phyloP scores from a whole-genome alignment of 208 protist genomes.

The Acanthamoeba sp. region DNA sequence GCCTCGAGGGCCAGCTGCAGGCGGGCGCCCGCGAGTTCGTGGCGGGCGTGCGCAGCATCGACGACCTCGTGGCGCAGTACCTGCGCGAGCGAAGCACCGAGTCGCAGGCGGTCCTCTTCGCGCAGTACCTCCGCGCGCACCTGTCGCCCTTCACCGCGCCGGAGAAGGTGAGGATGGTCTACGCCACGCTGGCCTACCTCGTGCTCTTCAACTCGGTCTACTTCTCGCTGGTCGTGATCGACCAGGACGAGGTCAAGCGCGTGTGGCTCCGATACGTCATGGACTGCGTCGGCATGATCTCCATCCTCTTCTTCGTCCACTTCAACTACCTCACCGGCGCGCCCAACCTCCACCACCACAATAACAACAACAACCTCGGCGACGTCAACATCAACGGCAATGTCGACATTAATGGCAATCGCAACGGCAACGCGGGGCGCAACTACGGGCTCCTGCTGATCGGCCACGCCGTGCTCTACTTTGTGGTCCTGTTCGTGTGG shows the following conservation, averaged over 20 bases:
- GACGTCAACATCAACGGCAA: not conserved
- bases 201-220: constrained; percentile 49
- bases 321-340: not conserved
- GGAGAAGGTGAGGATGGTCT: constrained; percentile 23
- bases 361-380: not conserved
- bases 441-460: constrained; percentile 38
- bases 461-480: constrained; percentile 44
- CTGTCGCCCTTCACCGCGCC: constrained; percentile 41
- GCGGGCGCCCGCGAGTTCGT: constrained; percentile 3
- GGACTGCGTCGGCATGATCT: constrained; percentile 46
- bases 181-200: constrained; percentile 25
- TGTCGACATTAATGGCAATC: not conserved
- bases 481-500: constrained; percentile 20
- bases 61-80: not conserved
- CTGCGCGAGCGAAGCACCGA: not conserved
- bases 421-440: not conserved
- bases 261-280: constrained; percentile 39
- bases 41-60: not conserved
- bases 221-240: constrained; percentile 36
- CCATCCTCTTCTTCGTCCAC: constrained; percentile 40
- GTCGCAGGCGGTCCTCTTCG: constrained; percentile 10
- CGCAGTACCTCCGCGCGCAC: constrained; percentile 10
- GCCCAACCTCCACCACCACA: not conserved
- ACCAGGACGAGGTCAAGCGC: constrained; percentile 1
- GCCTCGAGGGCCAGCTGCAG: not conserved